phyloP scores from a whole-genome alignment of 768 basidiomycete genomes.

The Roridomyces roridus region DNA sequence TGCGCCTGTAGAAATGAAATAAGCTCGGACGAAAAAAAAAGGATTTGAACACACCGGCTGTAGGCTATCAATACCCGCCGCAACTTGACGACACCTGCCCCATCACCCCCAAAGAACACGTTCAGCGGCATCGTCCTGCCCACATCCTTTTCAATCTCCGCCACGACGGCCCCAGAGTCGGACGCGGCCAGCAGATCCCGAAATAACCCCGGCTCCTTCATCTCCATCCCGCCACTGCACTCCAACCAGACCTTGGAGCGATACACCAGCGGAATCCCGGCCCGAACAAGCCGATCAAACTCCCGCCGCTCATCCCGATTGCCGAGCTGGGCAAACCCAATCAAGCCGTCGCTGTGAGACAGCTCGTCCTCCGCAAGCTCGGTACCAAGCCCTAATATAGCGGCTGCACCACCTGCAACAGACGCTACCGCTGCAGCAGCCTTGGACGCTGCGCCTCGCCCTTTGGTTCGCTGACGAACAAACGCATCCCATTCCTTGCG shows the following conservation, averaged over 20 bases:
- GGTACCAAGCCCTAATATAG: constrained; percentile 71
- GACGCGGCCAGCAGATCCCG: constrained; percentile 75
- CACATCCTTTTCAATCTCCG: constrained; percentile 97
- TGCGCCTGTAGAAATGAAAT: constrained; percentile 64
- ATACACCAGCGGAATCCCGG: constrained; percentile 87
- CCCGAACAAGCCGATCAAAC: constrained; percentile 80
- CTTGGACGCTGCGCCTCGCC: constrained; percentile 41
- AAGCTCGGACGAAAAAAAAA: neutral
- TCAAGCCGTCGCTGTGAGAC: constrained; percentile 80
- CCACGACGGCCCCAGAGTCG: constrained; percentile 53
- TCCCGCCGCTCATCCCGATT: constrained; percentile 81
- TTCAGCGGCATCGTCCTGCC: constrained; percentile 92
- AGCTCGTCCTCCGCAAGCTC: constrained; percentile 75
- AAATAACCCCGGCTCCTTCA: constrained; percentile 91
- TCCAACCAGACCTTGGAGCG: constrained; percentile 93
- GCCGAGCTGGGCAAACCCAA: constrained; percentile 92
- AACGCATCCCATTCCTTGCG: constrained; percentile 90
- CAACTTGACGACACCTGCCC: constrained; percentile 91
- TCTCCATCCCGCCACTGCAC: constrained; percentile 91
- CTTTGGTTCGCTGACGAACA: constrained; percentile 69
- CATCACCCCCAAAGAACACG: constrained; percentile 97
- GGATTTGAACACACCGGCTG: constrained; percentile 69
- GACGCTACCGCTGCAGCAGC: constrained; percentile 32
- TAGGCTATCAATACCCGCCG: constrained; percentile 90
- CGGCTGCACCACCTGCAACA: constrained; percentile 57